A percentile compares a stretch with the other conserved stretches of the same genome.
These are phyloP conservation scores for Aspergillus sp. DNA, from an alignment of 2,329 filamentous ascomycete species.

Conservation along the genomic window DNA sequence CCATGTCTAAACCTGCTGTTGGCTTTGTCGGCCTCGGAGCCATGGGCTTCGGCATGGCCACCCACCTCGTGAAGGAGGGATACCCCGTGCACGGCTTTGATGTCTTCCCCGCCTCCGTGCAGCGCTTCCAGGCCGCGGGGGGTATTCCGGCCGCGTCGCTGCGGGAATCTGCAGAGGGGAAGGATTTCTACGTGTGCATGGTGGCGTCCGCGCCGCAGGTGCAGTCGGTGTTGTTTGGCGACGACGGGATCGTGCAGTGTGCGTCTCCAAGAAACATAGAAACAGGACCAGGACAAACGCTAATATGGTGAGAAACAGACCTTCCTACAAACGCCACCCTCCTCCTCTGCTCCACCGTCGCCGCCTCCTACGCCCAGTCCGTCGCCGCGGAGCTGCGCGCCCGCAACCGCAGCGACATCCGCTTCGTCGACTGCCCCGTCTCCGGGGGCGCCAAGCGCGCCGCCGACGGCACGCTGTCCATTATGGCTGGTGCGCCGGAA, in stretches of 20 bases:
- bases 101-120: conserved; percentile 64
- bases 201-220: conserved; percentile 71
- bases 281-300: too few relatives aligned
- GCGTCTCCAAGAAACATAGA: too few relatives aligned
- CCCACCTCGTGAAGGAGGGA: conserved; percentile 65
- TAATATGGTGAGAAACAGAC: too few relatives aligned
- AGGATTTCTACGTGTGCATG: conserved; percentile 67
- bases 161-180: conserved; percentile 58
- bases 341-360: conserved; percentile 68
- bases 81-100: conserved; percentile 70
- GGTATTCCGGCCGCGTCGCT: conserved; percentile 60
- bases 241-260: conserved; percentile 47
- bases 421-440: conserved; percentile 69
- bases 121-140: conserved; percentile 62
- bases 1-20: conserved; percentile 49
- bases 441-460: conserved; percentile 68
- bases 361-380: conserved; percentile 62
- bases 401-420: conserved; percentile 59
- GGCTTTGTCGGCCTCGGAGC: conserved; percentile 74
- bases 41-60: conserved; percentile 82
- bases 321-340: conserved; percentile 60
- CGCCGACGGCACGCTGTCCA: conserved; percentile 69
- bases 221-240: conserved; percentile 62
- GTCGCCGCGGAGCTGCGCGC: conserved; percentile 57
- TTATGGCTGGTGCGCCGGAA: conserved; percentile 66